These are phyloP conservation scores for Pterocarpus macrocarpus DNA, from an alignment of 306 rosid genomes.

Conservation along the genomic window DNA sequence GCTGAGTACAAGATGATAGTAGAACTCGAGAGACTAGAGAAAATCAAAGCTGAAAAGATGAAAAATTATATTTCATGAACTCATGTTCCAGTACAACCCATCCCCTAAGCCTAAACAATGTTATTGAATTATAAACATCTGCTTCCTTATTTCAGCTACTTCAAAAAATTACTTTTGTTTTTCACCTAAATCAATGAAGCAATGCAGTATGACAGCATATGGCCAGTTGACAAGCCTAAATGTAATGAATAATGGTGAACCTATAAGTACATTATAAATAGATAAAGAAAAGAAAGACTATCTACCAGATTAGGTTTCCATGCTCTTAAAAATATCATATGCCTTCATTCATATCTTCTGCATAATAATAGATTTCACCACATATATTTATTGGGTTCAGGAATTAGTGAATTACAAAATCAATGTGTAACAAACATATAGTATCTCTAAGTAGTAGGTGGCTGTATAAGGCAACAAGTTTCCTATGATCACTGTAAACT, in stretches of 20 bases:
- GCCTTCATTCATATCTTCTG: slow-evolving; percentile 15
- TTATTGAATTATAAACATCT: slow-evolving; percentile 29
- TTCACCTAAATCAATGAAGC: slow-evolving; percentile 23
- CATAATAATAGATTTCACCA: slow-evolving; percentile 31
- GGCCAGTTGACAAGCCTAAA: background rate
- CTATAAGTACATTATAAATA: slow-evolving; percentile 16
- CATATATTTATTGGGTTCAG: background rate
- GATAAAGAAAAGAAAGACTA: slow-evolving; percentile 8
- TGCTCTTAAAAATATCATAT: background rate
- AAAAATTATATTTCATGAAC: slow-evolving; percentile 37
- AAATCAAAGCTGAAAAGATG: slow-evolving; percentile 33
- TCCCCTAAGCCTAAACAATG: slow-evolving; percentile 32
- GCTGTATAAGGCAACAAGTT: slow-evolving; percentile 13
- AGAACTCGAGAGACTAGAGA: slow-evolving; percentile 34
- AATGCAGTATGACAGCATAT: slow-evolving; percentile 19
- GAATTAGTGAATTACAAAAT: slow-evolving; percentile 1
- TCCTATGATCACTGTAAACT: slow-evolving; percentile 29
- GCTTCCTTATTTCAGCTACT: slow-evolving; percentile 19
- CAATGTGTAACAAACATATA: background rate
- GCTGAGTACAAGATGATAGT: slow-evolving; percentile 25
- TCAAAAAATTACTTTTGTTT: slow-evolving; percentile 20
- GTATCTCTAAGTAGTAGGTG: slow-evolving; percentile 22
- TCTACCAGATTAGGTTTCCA: background rate
- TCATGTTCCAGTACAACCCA: slow-evolving; percentile 39
- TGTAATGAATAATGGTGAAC: slow-evolving; percentile 12